These are phyloP conservation scores for Monosporozyma solicola DNA, from an alignment of 805 yeast species.

Conservation along the genomic window DNA sequence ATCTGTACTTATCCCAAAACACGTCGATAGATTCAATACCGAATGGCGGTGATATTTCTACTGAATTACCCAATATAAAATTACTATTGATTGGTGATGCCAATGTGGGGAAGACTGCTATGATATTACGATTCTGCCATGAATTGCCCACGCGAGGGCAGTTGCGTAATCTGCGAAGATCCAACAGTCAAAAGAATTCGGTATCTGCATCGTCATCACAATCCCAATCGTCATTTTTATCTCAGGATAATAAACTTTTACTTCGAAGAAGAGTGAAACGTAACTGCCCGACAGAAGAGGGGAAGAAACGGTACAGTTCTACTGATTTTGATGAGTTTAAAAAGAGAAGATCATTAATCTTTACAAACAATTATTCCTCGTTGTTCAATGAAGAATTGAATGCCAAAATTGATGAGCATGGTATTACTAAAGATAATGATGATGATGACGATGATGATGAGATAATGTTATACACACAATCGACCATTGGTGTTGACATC, in stretches of 20 bases:
- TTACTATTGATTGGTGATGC: conserved; percentile 36
- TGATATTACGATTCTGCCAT: conserved; percentile 36
- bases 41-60: neutral
- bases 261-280: neutral
- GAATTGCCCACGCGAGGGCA: conserved; percentile 25
- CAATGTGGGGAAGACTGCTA: conserved; percentile 42
- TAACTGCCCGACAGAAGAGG: neutral
- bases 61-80: neutral
- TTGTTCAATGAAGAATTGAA: neutral
- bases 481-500: conserved; percentile 41
- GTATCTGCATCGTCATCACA: neutral
- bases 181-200: neutral
- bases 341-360: conserved; percentile 9
- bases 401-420: neutral
- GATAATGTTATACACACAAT: conserved; percentile 29
- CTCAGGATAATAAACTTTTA: neutral
- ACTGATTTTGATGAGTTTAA: conserved; percentile 26
- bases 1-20: conserved; percentile 7
- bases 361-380: neutral
- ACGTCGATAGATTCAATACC: conserved; percentile 4
- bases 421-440: neutral
- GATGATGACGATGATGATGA: conserved; percentile 19
- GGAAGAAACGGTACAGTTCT: conserved; percentile 25
- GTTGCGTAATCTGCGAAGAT: neutral
- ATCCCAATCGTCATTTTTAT: neutral